phyloP scores from a whole-genome alignment of 2,329 filamentous ascomycete genomes.

The Clonostachys byssicola region DNA sequence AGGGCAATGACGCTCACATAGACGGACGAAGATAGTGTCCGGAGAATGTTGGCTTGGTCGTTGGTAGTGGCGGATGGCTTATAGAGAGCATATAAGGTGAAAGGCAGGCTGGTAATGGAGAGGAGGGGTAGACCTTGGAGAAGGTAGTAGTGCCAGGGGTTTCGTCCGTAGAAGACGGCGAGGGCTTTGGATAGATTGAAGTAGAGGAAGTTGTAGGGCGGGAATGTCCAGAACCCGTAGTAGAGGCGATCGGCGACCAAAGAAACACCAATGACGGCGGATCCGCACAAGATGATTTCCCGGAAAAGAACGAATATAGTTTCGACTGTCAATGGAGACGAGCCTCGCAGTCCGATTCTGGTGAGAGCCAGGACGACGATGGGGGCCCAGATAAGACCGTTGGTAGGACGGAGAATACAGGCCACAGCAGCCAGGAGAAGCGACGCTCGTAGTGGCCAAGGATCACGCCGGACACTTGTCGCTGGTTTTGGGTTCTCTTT shows the following conservation, averaged over 20 bases:
- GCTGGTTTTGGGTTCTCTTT: slow-evolving; percentile 30
- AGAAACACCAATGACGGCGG: slow-evolving; percentile 58
- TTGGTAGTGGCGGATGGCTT: slow-evolving; percentile 30
- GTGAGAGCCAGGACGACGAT: slow-evolving; percentile 49
- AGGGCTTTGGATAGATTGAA: slow-evolving; percentile 88
- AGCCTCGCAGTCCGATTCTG: slow-evolving; percentile 21
- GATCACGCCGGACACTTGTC: slow-evolving; percentile 9
- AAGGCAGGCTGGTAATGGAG: slow-evolving; percentile 78
- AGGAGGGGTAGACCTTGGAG: slow-evolving; percentile 86
- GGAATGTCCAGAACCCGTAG: slow-evolving; percentile 84
- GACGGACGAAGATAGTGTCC: slow-evolving; percentile 50
- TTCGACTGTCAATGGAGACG: slow-evolving; percentile 35
- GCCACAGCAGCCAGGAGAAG: slow-evolving; percentile 76
- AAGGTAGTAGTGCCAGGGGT: slow-evolving; percentile 89
- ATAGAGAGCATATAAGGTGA: slow-evolving; percentile 63
- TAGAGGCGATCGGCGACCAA: slow-evolving; percentile 69
- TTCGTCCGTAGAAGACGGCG: slow-evolving; percentile 87
- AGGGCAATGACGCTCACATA: slow-evolving; percentile 58
- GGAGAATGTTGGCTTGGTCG: slow-evolving; percentile 24
- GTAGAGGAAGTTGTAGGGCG: slow-evolving; percentile 79
- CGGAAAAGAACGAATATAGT: slow-evolving; percentile 49
- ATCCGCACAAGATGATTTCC: slow-evolving; percentile 62
- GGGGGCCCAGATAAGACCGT: slow-evolving; percentile 77
- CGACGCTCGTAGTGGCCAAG: slow-evolving; percentile 43
- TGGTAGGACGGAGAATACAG: slow-evolving; percentile 85